Evolutionary conservation across 2,329 filamentous ascomycete species (phyloP), one percentile per base, ranked within the genome.

Genomic region (Lanzia echinophila): DNA sequence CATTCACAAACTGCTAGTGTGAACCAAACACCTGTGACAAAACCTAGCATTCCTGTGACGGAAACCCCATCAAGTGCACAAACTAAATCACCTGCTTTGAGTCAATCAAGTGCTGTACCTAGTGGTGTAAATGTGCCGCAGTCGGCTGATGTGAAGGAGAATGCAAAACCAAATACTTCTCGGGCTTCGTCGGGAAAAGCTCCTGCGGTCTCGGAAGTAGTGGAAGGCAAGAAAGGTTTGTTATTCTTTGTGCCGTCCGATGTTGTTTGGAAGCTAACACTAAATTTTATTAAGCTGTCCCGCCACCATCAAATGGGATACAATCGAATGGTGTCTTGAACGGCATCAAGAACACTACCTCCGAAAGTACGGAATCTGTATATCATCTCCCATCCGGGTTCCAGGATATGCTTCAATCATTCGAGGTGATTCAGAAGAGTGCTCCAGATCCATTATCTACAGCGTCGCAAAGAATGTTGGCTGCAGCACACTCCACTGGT

Each of bases 371-470:
- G 56, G 88, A 96, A 71, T 94, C 88, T 12, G 87, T 96, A 63
- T 99, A 92, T 70, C 91, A 97, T 69, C 80, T 99, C 36, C 94
- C 94, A 3, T 82, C 90, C 6, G 90, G 88, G 31, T 74, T 99
- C 51, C 88, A 90, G 65, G 94, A 99, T 68, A 77, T 99, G 33
- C 82, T 97, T 17, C 89, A 96, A 55, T 90, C 91, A 0, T 96
- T 91, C 66, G 91, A 97, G 69, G 79, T 83, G 13, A 88, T 88
- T 2, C 75, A 79, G 5, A 77, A 60, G 22, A 58, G 48, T 51
- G 55, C 64, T 22, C 62, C 79, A 19, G 50, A 53, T 34, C 44
- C 45, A 41, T 48, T 53, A 7, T 82, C 87, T 50, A 81, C 83
- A 33, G 77, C 84, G 41, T 83, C 88, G 49, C 78, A 89, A 65